Evolutionary conservation across 164 flowering plant genomes (phyloP).

Genomic region (Annona cherimola): DNA sequence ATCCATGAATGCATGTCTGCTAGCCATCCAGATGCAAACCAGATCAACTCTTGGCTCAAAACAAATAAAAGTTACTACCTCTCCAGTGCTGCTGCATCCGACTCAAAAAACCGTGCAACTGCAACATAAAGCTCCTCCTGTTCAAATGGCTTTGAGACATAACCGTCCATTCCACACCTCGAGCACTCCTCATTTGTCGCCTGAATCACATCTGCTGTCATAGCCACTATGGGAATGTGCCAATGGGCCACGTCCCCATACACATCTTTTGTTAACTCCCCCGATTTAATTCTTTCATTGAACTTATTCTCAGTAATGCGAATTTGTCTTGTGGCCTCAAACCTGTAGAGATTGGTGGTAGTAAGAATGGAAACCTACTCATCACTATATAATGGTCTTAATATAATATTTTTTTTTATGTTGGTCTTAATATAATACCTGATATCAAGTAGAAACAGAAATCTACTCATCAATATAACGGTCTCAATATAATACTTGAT

Average conservation of each 20-base stretch:
- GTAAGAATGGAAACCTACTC: neutral
- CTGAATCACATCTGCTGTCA: slow-evolving; percentile 93
- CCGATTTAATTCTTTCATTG: slow-evolving; percentile 45
- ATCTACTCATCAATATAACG: too few relatives aligned
- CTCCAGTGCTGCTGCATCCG: slow-evolving; percentile 21
- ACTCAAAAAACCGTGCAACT: slow-evolving; percentile 59
- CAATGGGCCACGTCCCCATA: slow-evolving; percentile 34
- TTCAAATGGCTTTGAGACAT: slow-evolving; percentile 85
- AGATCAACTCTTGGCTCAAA: slow-evolving; percentile 6
- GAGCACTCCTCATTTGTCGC: slow-evolving; percentile 62
- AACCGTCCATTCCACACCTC: slow-evolving; percentile 88
- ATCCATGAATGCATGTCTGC: slow-evolving; percentile 2
- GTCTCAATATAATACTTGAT: too few relatives aligned
- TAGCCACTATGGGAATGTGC: slow-evolving; percentile 89
- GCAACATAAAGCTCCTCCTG: slow-evolving; percentile 74
- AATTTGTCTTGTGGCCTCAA: slow-evolving; percentile 70
- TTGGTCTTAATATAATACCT: too few relatives aligned
- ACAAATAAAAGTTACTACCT: slow-evolving; percentile 2
- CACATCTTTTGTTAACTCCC: slow-evolving; percentile 35
- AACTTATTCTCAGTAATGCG: slow-evolving; percentile 44
- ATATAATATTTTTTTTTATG: too few relatives aligned
- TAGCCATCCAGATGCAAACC: neutral
- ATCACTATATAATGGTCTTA: neutral
- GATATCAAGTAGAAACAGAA: too few relatives aligned
- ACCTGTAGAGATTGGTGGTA: slow-evolving; percentile 34